These are phyloP conservation scores for Lachancea dasiensis DNA, from an alignment of 805 yeast species.

Conservation along the genomic window DNA sequence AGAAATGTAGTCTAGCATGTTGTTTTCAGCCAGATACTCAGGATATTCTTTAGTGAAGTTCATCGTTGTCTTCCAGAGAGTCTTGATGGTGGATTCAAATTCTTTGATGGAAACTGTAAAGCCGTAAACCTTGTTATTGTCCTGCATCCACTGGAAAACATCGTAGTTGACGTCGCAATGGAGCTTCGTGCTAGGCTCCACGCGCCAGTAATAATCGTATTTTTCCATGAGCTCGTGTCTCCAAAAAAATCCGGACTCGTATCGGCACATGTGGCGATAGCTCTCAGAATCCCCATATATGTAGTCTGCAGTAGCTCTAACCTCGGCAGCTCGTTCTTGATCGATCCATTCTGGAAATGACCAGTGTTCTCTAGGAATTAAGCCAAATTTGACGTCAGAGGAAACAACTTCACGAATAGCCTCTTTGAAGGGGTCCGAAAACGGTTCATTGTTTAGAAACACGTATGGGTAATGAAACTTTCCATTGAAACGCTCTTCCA, in stretches of 20 bases:
- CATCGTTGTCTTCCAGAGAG: conserved; percentile 69
- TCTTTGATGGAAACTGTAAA: conserved; percentile 78
- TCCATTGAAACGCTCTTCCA: conserved; percentile 85
- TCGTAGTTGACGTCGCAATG: conserved; percentile 81
- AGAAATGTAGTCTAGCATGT: conserved; percentile 63
- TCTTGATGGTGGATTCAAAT: conserved; percentile 62
- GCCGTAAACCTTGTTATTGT: conserved; percentile 65
- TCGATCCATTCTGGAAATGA: conserved; percentile 81
- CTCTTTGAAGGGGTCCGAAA: conserved; percentile 71
- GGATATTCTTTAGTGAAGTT: conserved; percentile 57
- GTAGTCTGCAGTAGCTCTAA: conserved; percentile 45
- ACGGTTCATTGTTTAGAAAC: conserved; percentile 82
- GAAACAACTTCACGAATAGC: conserved; percentile 63
- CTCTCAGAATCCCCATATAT: conserved; percentile 63
- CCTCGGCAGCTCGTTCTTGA: conserved; percentile 53
- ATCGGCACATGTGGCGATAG: conserved; percentile 89
- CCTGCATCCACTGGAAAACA: conserved; percentile 75
- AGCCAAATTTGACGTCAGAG: conserved; percentile 73
- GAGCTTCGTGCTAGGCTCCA: conserved; percentile 78
- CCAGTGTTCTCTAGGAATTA: conserved; percentile 81
- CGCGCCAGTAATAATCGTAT: conserved; percentile 93
- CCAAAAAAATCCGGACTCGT: conserved; percentile 84
- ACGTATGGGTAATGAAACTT: conserved; percentile 91
- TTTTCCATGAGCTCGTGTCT: conserved; percentile 66
- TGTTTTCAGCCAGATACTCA: conserved; percentile 50